These are phyloP conservation scores for Hymenochaete sp. DNA, from an alignment of 1,284 basidiomycete genomes.

Conservation along the genomic window DNA sequence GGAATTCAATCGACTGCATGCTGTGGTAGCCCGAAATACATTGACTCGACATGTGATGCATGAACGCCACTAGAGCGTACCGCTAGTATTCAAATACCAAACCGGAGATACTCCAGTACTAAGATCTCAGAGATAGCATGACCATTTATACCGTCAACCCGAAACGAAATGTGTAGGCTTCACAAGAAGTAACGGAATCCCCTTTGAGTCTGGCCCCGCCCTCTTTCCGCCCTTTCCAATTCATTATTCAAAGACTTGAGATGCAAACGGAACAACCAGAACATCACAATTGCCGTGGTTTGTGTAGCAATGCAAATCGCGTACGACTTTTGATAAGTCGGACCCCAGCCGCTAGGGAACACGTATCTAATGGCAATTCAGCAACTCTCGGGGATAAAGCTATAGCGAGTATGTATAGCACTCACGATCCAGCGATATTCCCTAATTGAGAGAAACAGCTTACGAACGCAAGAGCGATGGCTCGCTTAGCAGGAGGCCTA, in stretches of 20 bases:
- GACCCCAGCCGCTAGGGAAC: constrained; percentile 34
- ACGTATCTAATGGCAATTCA: constrained; percentile 28
- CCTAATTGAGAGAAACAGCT: constrained; percentile 27
- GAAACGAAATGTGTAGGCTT: not conserved
- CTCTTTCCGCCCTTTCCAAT: constrained; percentile 27
- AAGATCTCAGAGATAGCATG: too few relatives aligned
- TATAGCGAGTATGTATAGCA: constrained; percentile 8
- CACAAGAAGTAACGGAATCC: constrained; percentile 25
- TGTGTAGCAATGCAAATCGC: constrained; percentile 30
- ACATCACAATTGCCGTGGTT: constrained; percentile 38
- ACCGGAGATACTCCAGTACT: too few relatives aligned
- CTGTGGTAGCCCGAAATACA: too few relatives aligned
- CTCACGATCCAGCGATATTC: constrained; percentile 27
- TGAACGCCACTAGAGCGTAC: too few relatives aligned
- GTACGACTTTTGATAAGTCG: constrained; percentile 34
- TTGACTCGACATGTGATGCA: too few relatives aligned
- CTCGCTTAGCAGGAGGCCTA: constrained; percentile 32
- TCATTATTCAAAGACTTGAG: constrained; percentile 30
- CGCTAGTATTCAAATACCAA: too few relatives aligned
- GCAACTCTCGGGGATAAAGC: not conserved
- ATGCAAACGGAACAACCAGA: constrained; percentile 36
- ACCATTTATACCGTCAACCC: too few relatives aligned
- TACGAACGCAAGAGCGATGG: constrained; percentile 32
- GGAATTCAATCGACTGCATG: too few relatives aligned
- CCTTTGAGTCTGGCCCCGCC: constrained; percentile 23